These are phyloP conservation scores for Dalbergia cochinchinensis DNA, from an alignment of 306 rosid genomes.

Conservation along the genomic window DNA sequence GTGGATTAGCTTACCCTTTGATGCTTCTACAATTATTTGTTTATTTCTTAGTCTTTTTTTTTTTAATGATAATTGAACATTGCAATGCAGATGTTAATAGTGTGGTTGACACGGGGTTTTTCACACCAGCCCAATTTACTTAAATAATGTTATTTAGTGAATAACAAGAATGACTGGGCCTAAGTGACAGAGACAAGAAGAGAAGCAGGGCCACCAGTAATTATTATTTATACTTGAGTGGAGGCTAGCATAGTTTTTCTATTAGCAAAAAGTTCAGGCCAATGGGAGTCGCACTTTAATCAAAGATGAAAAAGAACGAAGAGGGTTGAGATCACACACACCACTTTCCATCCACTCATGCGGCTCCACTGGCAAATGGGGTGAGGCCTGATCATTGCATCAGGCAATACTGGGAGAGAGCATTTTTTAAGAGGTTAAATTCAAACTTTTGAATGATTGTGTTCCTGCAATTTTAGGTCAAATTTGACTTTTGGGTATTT, in stretches of 20 bases:
- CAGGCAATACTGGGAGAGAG: constrained; percentile 7
- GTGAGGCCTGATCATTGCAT: constrained; percentile 30
- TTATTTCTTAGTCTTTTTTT: constrained; percentile 18
- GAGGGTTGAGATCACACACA: not conserved
- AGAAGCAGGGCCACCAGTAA: constrained; percentile 35
- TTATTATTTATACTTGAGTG: constrained; percentile 47
- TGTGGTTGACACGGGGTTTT: constrained; percentile 41
- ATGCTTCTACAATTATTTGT: constrained; percentile 30
- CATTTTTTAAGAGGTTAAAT: constrained; percentile 1
- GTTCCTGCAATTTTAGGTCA: constrained; percentile 13
- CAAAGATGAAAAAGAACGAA: not conserved
- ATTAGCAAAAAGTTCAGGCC: constrained; percentile 35
- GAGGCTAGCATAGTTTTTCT: constrained; percentile 36
- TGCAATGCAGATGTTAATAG: constrained; percentile 33
- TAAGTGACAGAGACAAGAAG: constrained; percentile 11
- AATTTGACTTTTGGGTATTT: constrained; percentile 4
- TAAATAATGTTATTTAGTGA: constrained; percentile 28
- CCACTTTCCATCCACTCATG: constrained; percentile 47
- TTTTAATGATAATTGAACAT: constrained; percentile 37
- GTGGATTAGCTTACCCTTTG: constrained; percentile 2
- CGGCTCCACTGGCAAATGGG: constrained; percentile 24
- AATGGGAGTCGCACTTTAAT: constrained; percentile 42
- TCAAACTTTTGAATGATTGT: constrained; percentile 41
- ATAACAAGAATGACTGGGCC: constrained; percentile 32
- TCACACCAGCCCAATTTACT: constrained; percentile 37